These are phyloP conservation scores for Helicostylum pulchrum DNA, from an alignment of 192 early-diverging fungal species.

Conservation along the genomic window DNA sequence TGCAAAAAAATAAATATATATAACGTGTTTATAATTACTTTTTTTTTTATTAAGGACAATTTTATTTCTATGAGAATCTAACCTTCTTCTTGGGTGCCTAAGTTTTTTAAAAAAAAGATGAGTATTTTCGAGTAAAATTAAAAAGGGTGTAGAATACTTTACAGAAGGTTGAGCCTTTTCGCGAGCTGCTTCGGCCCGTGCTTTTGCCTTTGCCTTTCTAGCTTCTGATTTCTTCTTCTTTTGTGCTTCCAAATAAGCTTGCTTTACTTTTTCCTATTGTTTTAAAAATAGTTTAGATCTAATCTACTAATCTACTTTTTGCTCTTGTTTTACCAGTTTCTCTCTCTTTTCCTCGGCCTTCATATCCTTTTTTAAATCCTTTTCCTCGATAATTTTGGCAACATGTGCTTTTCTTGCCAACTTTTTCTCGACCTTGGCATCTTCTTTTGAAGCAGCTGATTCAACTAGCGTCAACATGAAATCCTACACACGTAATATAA, in stretches of 20 bases:
- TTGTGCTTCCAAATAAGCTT: not conserved
- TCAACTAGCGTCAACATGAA: conserved; percentile 2
- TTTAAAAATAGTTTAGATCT: not conserved
- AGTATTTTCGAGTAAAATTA: not conserved
- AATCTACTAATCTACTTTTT: not conserved
- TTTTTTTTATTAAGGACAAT: not conserved
- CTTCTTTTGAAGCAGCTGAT: conserved; percentile 10
- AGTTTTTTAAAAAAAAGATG: not conserved
- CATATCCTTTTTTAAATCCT: conserved; percentile 3
- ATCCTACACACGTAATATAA: not conserved
- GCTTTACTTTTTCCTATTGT: conserved; percentile 8
- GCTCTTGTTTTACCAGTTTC: conserved; percentile 1
- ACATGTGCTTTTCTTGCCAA: conserved; percentile 8
- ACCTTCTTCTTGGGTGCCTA: conserved; percentile 11
- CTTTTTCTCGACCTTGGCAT: conserved; percentile 1
- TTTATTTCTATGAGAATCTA: conserved; percentile 9
- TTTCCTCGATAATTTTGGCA: conserved; percentile 10
- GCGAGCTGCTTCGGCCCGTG: not conserved
- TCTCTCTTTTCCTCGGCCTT: not conserved
- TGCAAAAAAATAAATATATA: too few species aligned
- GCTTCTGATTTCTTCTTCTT: conserved; percentile 10
- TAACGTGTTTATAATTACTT: too few species aligned
- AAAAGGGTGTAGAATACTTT: not conserved
- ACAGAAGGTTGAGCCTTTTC: conserved; percentile 1
- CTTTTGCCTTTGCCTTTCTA: conserved; percentile 4